These are phyloP conservation scores for Sphaerulina vaccinii DNA, from an alignment of 2,329 filamentous ascomycete species.

Conservation along the genomic window DNA sequence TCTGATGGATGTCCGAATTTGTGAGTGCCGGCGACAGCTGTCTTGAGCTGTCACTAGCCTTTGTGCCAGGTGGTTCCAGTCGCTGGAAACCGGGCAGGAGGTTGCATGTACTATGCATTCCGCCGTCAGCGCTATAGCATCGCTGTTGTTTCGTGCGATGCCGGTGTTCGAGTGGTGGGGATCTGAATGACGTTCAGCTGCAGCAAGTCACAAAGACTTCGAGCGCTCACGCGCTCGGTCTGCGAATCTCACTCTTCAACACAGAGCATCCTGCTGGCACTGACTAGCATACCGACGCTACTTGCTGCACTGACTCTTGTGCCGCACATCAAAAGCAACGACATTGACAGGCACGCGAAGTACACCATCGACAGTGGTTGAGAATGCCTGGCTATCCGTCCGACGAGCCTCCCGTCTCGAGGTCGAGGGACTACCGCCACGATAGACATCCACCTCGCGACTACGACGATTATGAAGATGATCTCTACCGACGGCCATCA, in stretches of 20 bases:
- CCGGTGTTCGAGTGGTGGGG: constrained; percentile 1
- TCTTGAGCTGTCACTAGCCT: background rate
- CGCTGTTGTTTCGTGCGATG: background rate
- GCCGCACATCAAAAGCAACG: background rate
- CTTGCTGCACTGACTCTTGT: background rate
- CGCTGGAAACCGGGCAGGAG: background rate
- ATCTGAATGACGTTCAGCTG: constrained; percentile 15
- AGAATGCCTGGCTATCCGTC: constrained; percentile 24
- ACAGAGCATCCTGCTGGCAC: constrained; percentile 10
- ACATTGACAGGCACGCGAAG: no score
- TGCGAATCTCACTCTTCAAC: constrained; percentile 2
- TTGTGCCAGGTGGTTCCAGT: constrained; percentile 14
- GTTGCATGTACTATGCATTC: no score
- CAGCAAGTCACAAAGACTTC: constrained; percentile 3
- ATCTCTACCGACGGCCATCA: constrained; percentile 20
- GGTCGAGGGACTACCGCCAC: constrained; percentile 17
- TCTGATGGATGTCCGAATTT: background rate
- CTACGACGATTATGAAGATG: constrained; percentile 24
- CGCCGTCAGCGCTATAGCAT: no score
- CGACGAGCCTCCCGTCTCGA: constrained; percentile 19
- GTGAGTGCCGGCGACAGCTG: background rate
- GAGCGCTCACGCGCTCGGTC: constrained; percentile 8
- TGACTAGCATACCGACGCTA: constrained; percentile 5
- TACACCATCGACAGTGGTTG: no score
- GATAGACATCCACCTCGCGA: constrained; percentile 20